Conservation (phyloP, 2,329 filamentous ascomycete genomes). For the Colletotrichum sp. region DNA sequence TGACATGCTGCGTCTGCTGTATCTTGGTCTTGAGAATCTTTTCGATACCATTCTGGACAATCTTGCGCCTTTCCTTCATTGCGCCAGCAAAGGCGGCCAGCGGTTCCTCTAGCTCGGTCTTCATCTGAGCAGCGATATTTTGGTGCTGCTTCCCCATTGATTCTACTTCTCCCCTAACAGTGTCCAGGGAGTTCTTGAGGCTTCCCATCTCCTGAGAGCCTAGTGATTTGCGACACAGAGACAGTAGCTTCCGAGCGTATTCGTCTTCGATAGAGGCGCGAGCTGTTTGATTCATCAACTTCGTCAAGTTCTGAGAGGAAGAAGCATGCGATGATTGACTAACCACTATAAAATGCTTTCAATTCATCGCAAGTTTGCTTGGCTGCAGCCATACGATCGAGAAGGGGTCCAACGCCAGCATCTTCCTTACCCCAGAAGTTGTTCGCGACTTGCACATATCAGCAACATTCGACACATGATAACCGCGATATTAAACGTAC, state of each 20-base stretch:
- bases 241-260: conserved; percentile 87
- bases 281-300: conserved; percentile 51
- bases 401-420: conserved; percentile 87
- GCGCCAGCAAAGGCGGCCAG: conserved; percentile 89
- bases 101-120: conserved; percentile 92
- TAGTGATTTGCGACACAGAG: conserved; percentile 84
- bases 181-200: conserved; percentile 83
- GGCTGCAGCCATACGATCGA: conserved; percentile 92
- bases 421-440: conserved; percentile 99
- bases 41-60: conserved; percentile 92
- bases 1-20: conserved; percentile 87
- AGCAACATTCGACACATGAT: background rate
- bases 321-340: conserved; percentile 25
- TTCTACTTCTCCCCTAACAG: conserved; percentile 87
- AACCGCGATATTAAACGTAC: conserved; percentile 44
- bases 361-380: conserved; percentile 96
- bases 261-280: conserved; percentile 96
- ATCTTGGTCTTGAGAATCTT: conserved; percentile 93
- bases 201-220: conserved; percentile 88
- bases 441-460: conserved; percentile 79
- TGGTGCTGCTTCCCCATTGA: conserved; percentile 94
- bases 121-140: conserved; percentile 91
- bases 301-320: background rate
- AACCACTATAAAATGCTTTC: conserved; percentile 86
- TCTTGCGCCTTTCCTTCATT: conserved; percentile 96